A percentile compares a stretch with the other conserved stretches of the same genome.
phyloP scores from a whole-genome alignment of 2,329 filamentous ascomycete genomes.

The Colletotrichum gigasporum region DNA sequence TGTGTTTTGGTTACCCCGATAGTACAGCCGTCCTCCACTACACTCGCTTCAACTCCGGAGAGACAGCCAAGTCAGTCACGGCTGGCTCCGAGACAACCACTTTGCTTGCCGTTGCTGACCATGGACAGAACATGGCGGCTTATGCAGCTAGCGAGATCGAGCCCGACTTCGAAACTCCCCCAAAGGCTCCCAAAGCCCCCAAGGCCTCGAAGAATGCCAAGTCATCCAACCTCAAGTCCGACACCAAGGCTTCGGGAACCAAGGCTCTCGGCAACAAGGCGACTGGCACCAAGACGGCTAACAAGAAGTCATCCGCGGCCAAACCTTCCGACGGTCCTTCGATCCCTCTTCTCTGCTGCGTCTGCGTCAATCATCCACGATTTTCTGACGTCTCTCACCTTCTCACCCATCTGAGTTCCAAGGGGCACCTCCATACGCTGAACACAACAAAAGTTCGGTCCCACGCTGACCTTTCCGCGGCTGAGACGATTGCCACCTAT shows the following conservation, averaged over 20 bases:
- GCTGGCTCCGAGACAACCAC: neutral
- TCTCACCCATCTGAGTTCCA: slow-evolving; percentile 91
- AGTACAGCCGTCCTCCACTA: slow-evolving; percentile 2
- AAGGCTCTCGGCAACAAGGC: neutral
- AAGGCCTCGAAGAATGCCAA: slow-evolving; percentile 3
- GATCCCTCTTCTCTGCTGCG: slow-evolving; percentile 80
- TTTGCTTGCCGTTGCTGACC: slow-evolving; percentile 21
- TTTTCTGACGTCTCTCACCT: slow-evolving; percentile 94
- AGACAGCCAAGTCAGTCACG: slow-evolving; percentile 24
- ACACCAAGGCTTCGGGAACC: neutral
- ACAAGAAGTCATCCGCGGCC: slow-evolving; percentile 33
- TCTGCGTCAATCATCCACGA: slow-evolving; percentile 80
- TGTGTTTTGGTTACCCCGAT: slow-evolving; percentile 25
- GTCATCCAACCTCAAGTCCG: neutral
- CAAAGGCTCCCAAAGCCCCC: neutral
- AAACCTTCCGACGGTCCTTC: slow-evolving; percentile 32
- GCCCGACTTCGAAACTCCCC: neutral
- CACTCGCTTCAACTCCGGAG: slow-evolving; percentile 12
- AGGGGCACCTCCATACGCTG: slow-evolving; percentile 86
- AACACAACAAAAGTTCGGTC: slow-evolving; percentile 83
- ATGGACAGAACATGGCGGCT: slow-evolving; percentile 48
- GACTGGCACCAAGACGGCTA: slow-evolving; percentile 30
- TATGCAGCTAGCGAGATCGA: slow-evolving; percentile 26
- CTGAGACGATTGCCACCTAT: slow-evolving; percentile 71
- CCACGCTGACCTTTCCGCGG: slow-evolving; percentile 72